These are phyloP conservation scores for Hypoxylon sp. DNA, from an alignment of 2,329 filamentous ascomycete genomes.

Conservation along the genomic window DNA sequence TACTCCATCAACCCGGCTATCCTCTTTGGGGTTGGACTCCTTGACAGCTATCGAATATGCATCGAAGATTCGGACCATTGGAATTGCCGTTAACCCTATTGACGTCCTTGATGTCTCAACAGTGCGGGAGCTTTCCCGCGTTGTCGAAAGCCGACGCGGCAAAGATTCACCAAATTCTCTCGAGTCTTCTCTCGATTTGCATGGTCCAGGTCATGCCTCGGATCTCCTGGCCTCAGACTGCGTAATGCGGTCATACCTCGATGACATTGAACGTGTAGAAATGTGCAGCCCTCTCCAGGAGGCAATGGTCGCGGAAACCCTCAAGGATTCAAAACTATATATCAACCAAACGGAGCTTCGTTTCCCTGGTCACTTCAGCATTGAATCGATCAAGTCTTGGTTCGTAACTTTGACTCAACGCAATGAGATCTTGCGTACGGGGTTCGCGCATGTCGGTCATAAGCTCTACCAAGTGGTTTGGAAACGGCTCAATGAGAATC, in stretches of 20 bases:
- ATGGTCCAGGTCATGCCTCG: background rate
- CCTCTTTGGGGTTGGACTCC: constrained; percentile 57
- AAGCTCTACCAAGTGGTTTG: constrained; percentile 75
- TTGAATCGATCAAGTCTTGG: constrained; percentile 60
- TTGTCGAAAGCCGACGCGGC: constrained; percentile 16
- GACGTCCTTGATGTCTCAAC: constrained; percentile 71
- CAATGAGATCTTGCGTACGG: constrained; percentile 80
- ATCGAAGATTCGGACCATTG: constrained; percentile 70
- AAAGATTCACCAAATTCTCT: background rate
- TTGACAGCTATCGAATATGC: constrained; percentile 66
- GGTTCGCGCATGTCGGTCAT: constrained; percentile 71
- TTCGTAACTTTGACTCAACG: constrained; percentile 63
- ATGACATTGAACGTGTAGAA: constrained; percentile 59
- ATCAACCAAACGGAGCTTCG: constrained; percentile 81
- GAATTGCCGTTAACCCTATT: constrained; percentile 68
- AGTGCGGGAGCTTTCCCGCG: constrained; percentile 47
- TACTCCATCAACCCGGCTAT: constrained; percentile 50
- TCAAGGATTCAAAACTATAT: constrained; percentile 71
- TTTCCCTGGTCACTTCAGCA: constrained; percentile 57
- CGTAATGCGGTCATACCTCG: constrained; percentile 35
- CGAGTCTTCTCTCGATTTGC: background rate
- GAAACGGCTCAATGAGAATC: constrained; percentile 60
- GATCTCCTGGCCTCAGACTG: constrained; percentile 28
- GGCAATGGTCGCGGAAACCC: constrained; percentile 84
- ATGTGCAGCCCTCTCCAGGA: constrained; percentile 80